Percentiles rank a stretch among this genome's conserved stretches.
These are phyloP conservation scores for Botryococcus braunii DNA, from an alignment of 163 green algal species.

Conservation along the genomic window DNA sequence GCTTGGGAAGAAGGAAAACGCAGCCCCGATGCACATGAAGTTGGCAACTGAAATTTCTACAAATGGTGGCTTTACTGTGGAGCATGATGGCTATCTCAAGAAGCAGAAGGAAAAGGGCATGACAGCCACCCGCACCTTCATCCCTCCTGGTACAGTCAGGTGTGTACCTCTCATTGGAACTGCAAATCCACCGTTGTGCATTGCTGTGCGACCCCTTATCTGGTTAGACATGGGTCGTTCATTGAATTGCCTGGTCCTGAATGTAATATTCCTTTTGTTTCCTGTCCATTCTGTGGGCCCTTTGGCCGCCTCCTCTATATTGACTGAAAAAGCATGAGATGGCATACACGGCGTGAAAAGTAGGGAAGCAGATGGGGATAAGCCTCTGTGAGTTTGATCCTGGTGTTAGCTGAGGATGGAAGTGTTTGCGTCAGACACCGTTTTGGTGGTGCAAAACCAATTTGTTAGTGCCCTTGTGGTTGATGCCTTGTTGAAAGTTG, in stretches of 20 bases:
- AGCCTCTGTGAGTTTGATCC: too few species aligned
- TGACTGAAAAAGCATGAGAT: too few species aligned
- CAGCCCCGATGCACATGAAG: slow-evolving; percentile 11
- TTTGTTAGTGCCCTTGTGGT: too few species aligned
- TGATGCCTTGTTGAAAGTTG: too few species aligned
- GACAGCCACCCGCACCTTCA: slow-evolving; percentile 7
- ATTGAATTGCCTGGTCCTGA: background rate
- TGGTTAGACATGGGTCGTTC: background rate
- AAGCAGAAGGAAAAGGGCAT: slow-evolving; percentile 2
- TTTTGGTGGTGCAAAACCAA: too few species aligned
- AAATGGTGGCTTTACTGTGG: slow-evolving; percentile 7
- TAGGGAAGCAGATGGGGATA: too few species aligned
- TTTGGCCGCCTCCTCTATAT: background rate
- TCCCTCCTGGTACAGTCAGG: slow-evolving; percentile 15
- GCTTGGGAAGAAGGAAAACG: slow-evolving; percentile 9
- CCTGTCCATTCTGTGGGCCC: background rate
- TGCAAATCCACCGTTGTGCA: background rate
- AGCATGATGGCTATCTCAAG: slow-evolving; percentile 15
- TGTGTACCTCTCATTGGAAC: background rate
- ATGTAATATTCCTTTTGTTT: background rate
- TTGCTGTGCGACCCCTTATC: background rate
- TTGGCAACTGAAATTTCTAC: background rate
- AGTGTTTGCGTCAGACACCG: too few species aligned
- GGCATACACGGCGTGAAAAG: too few species aligned
- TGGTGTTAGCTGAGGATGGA: too few species aligned